Conservation (phyloP, 2,329 filamentous ascomycete genomes). For the Botrytis aclada region DNA sequence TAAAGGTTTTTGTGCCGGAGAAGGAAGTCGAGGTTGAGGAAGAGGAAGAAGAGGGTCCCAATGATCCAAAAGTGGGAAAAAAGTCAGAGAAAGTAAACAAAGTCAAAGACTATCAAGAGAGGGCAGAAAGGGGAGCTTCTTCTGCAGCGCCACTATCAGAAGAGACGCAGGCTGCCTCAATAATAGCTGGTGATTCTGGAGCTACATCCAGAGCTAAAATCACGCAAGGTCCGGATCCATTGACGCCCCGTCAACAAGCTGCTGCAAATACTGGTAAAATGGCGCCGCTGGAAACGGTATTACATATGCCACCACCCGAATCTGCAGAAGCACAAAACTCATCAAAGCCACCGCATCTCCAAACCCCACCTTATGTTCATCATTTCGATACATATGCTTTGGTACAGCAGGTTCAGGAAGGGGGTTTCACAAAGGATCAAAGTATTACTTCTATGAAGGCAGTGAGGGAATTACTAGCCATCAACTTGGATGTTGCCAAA, state of each 20-base stretch:
- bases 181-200: conserved; percentile 29
- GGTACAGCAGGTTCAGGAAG: conserved; percentile 71
- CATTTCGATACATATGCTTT: conserved; percentile 95
- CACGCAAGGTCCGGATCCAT: conserved; percentile 16
- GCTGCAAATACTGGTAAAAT: conserved; percentile 37
- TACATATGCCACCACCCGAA: conserved; percentile 47
- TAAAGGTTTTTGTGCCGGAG: conserved; percentile 23
- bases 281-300: conserved; percentile 51
- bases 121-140: conserved; percentile 18
- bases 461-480: conserved; percentile 70
- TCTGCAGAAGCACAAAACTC: conserved; percentile 39
- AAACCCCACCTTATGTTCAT: conserved; percentile 79
- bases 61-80: conserved; percentile 6
- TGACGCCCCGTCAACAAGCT: conserved; percentile 29
- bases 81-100: conserved; percentile 10
- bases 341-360: conserved; percentile 62
- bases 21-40: conserved; percentile 20
- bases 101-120: conserved; percentile 6
- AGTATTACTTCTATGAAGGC: conserved; percentile 90
- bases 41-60: conserved; percentile 19
- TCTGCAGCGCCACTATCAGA: conserved; percentile 30
- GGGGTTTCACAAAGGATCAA: conserved; percentile 71
- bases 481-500: conserved; percentile 79
- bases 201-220: not conserved
- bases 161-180: conserved; percentile 31